Evolutionary conservation across 177 flowering plant species (phyloP), one percentile per base, ranked within the genome.

Genomic region (Vitis hybrid): DNA sequence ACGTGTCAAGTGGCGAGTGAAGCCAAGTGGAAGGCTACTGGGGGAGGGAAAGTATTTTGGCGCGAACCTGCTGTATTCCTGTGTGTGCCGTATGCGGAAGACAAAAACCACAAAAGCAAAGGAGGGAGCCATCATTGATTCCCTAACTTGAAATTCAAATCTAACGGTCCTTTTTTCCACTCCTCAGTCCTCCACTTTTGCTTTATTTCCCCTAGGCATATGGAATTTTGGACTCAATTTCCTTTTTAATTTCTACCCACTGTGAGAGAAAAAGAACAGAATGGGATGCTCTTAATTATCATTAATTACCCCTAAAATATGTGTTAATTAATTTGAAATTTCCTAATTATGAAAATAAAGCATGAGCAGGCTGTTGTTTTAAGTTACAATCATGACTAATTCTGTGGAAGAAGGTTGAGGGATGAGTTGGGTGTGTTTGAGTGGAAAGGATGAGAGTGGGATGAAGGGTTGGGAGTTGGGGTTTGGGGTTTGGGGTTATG

Each of bases 111-210:
- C 1, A 26, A 66, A 18, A 53, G 45, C 64, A 39, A 68, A 68
- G 70, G 21, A 19, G 5, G 11, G 15, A 45, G 69, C 68, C 58
- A 51, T 66, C 60, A 67, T 39, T 33, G 51, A 56, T 9, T 9
- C 13, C 49, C 19, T 65, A 51, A 55, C 63, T 70, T 65, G 14
- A 65, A 73, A 75, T 70, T 75, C 73, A 70, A 70, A 75, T 65
- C 73, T 49, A 75, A 75, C 77, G 77, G 70, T 70, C 69, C 21
- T 53, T 70, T 53, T 16, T 26, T 62, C 60, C 53, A 33, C 22
- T 16, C 50, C 51, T 52, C 55, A 29, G 12, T 26, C 51, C 53
- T 69, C 62, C 53, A 2, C 22, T 19, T 56, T 29, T 59, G 15
- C 51, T 39, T 62, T 62, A 11, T 50, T 53, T 53, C 39, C 18